Evolutionary conservation across 805 yeast genomes (phyloP).

Genomic region (Lipomyces chichibuensis): DNA sequence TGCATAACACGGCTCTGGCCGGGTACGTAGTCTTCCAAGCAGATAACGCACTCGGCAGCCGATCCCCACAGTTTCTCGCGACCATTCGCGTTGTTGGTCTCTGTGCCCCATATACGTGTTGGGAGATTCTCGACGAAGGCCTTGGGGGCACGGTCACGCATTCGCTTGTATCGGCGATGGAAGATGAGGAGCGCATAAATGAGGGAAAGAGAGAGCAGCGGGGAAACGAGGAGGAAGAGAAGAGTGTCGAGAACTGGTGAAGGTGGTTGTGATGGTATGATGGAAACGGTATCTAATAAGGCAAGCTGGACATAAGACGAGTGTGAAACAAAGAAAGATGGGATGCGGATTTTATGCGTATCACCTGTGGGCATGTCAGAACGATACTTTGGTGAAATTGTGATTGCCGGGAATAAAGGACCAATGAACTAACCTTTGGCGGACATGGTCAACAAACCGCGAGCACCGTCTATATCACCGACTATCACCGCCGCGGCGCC

Average conservation of each 20-base stretch:
- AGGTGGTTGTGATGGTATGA: slow-evolving; percentile 39
- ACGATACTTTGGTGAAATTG: neutral
- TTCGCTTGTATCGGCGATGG: slow-evolving; percentile 44
- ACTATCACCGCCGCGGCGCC: slow-evolving; percentile 60
- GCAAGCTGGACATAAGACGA: slow-evolving; percentile 47
- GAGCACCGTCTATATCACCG: slow-evolving; percentile 55
- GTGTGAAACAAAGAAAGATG: slow-evolving; percentile 56
- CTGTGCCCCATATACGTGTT: slow-evolving; percentile 42
- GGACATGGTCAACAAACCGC: slow-evolving; percentile 60
- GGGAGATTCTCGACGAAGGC: slow-evolving; percentile 47
- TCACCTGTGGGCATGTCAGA: slow-evolving; percentile 37
- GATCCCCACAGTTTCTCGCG: slow-evolving; percentile 47
- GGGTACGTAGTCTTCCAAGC: slow-evolving; percentile 57
- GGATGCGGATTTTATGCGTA: slow-evolving; percentile 51
- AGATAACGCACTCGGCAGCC: slow-evolving; percentile 61
- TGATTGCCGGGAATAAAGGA: neutral
- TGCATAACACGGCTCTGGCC: slow-evolving; percentile 54
- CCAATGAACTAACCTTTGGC: slow-evolving; percentile 41
- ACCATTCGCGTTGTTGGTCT: slow-evolving; percentile 17
- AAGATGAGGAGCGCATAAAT: slow-evolving; percentile 44
- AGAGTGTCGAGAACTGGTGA: slow-evolving; percentile 46
- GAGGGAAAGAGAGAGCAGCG: slow-evolving; percentile 46
- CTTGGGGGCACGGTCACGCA: slow-evolving; percentile 47
- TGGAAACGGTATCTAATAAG: slow-evolving; percentile 30
- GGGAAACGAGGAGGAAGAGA: slow-evolving; percentile 46